A percentile compares a stretch with the other conserved stretches of the same genome.
These are phyloP conservation scores for Hygrocybe coccinea DNA, from an alignment of 768 basidiomycete species.

Conservation along the genomic window DNA sequence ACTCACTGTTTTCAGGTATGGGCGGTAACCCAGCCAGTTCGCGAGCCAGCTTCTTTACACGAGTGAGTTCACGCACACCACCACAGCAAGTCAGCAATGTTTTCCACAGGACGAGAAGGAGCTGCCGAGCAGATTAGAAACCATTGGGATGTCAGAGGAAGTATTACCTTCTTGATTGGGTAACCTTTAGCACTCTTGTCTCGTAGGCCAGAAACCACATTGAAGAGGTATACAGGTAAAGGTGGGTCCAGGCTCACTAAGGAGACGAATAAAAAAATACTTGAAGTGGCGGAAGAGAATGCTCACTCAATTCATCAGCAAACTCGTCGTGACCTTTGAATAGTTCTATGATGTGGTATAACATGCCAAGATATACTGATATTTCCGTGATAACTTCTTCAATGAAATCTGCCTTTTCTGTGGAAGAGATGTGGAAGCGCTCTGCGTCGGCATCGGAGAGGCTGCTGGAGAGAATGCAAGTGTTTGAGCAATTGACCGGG, in stretches of 20 bases:
- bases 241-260: constrained; percentile 95
- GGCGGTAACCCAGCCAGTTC: constrained; percentile 77
- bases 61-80: constrained; percentile 78
- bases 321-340: constrained; percentile 93
- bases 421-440: constrained; percentile 62
- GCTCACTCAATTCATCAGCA: constrained; percentile 92
- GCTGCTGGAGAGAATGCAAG: constrained; percentile 41
- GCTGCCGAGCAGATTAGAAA: constrained; percentile 39
- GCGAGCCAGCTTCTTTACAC: constrained; percentile 79
- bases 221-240: constrained; percentile 87
- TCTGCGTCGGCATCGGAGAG: constrained; percentile 70
- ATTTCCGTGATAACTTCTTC: constrained; percentile 92
- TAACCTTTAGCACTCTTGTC: constrained; percentile 95
- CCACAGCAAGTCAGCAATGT: constrained; percentile 87
- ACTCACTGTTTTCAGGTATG: constrained; percentile 40
- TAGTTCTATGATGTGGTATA: constrained; percentile 92
- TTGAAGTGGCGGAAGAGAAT: neutral
- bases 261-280: constrained; percentile 8
- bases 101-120: constrained; percentile 93
- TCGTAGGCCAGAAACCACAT: constrained; percentile 80
- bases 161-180: constrained; percentile 96
- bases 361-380: constrained; percentile 88
- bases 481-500: neutral
- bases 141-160: constrained; percentile 8
- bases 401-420: constrained; percentile 71